Evolutionary conservation across 306 rosid genomes (phyloP).

Genomic region (Sophora flavescens): DNA sequence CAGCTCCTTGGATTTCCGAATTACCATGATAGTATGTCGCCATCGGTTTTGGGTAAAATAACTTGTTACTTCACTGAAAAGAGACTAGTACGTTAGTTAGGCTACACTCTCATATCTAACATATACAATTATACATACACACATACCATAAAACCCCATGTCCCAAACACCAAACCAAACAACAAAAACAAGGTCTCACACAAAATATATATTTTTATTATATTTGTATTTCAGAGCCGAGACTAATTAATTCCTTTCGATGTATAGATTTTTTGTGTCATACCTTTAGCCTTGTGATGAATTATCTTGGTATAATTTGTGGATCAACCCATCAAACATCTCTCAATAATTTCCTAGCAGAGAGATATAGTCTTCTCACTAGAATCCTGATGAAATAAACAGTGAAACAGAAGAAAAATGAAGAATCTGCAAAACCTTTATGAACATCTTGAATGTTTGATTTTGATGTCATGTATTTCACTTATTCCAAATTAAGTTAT

Average conservation of each 20-base stretch:
- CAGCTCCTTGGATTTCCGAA: constrained; percentile 75
- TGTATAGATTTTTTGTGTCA: no score
- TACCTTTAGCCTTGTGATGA: constrained; percentile 45
- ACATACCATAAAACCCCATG: constrained; percentile 34
- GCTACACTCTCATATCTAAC: constrained; percentile 47
- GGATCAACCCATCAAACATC: constrained; percentile 61
- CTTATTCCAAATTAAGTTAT: neutral
- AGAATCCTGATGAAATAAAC: constrained; percentile 46
- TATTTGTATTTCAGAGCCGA: no score
- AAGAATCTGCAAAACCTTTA: constrained; percentile 22
- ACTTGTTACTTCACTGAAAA: constrained; percentile 56
- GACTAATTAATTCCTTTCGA: no score
- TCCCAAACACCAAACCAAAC: constrained; percentile 13
- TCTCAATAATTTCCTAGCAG: constrained; percentile 22
- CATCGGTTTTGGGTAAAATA: constrained; percentile 64
- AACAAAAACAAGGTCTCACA: constrained; percentile 18
- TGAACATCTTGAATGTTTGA: neutral
- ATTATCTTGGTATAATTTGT: constrained; percentile 15
- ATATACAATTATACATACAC: neutral
- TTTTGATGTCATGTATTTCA: neutral
- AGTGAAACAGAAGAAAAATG: constrained; percentile 28
- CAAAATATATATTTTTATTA: no score
- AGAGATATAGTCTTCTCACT: neutral
- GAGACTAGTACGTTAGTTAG: constrained; percentile 52
- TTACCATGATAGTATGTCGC: constrained; percentile 95